phyloP scores from a whole-genome alignment of 768 basidiomycete genomes.

The Asterophora lycoperdoides region DNA sequence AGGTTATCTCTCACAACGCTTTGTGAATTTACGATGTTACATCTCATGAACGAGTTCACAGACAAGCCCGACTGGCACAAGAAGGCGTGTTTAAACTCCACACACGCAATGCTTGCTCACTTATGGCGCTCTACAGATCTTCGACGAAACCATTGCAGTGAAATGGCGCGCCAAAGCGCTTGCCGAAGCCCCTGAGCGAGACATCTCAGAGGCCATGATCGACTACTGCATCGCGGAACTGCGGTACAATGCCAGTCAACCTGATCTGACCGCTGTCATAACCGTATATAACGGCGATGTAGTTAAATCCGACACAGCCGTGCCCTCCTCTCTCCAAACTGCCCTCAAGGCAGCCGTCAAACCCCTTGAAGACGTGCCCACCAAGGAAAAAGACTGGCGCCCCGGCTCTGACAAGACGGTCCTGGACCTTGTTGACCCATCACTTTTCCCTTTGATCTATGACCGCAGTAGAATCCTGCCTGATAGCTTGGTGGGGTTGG shows the following conservation, averaged over 20 bases:
- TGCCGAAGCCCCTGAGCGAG: not conserved
- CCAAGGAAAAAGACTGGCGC: slow-evolving; percentile 36
- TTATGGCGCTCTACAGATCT: slow-evolving; percentile 7
- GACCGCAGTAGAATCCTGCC: slow-evolving; percentile 20
- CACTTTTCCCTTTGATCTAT: slow-evolving; percentile 35
- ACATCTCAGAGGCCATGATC: slow-evolving; percentile 15
- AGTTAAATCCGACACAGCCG: slow-evolving; percentile 24
- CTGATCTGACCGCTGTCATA: slow-evolving; percentile 9
- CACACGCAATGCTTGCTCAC: not conserved
- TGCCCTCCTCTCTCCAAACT: slow-evolving; percentile 16
- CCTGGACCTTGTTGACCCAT: slow-evolving; percentile 40
- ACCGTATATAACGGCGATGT: slow-evolving; percentile 17
- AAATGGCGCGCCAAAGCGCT: slow-evolving; percentile 17
- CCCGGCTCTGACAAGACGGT: slow-evolving; percentile 35
- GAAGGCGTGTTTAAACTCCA: slow-evolving; percentile 3
- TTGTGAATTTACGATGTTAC: slow-evolving; percentile 17
- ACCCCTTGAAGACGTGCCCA: slow-evolving; percentile 30
- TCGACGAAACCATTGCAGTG: slow-evolving; percentile 9
- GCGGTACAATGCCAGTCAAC: slow-evolving; percentile 12
- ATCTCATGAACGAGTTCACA: slow-evolving; percentile 17
- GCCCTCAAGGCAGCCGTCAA: slow-evolving; percentile 16
- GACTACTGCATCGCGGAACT: slow-evolving; percentile 16
- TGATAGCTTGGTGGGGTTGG: slow-evolving; percentile 7
- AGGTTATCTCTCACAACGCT: slow-evolving; percentile 14
- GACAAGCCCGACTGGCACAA: slow-evolving; percentile 17